Conservation (phyloP, 306 rosid genomes). For the Sicyos baderoa region DNA sequence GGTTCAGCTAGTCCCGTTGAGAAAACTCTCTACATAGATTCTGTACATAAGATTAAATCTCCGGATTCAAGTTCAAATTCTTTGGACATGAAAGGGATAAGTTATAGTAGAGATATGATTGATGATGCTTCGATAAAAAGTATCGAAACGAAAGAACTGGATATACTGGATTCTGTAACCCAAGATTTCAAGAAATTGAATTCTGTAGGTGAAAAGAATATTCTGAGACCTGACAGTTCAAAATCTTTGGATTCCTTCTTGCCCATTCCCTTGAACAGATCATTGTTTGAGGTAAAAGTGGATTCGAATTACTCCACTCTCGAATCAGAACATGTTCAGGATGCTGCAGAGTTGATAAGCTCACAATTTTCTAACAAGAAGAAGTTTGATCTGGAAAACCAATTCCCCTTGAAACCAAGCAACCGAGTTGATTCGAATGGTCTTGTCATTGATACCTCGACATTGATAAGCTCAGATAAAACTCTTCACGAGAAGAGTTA, state of each 20-base stretch:
- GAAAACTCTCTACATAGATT: conserved; percentile 74
- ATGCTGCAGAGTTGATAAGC: conserved; percentile 20
- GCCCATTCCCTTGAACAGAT: conserved; percentile 24
- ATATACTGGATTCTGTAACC: conserved; percentile 29
- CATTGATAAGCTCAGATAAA: conserved; percentile 21
- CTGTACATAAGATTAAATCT: conserved; percentile 37
- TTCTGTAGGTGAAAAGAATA: conserved; percentile 27
- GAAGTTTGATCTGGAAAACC: conserved; percentile 32
- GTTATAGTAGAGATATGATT: conserved; percentile 23
- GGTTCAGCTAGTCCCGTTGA: conserved; percentile 47
- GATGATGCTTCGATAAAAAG: conserved; percentile 30
- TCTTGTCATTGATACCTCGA: conserved; percentile 18
- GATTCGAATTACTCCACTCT: conserved; percentile 24
- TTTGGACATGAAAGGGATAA: conserved; percentile 30
- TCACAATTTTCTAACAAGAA: conserved; percentile 22
- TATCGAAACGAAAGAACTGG: conserved; percentile 22
- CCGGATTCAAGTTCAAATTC: conserved; percentile 34
- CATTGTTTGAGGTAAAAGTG: conserved; percentile 23
- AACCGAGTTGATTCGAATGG: conserved; percentile 14
- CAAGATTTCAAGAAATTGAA: conserved; percentile 31
- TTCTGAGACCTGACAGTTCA: conserved; percentile 25
- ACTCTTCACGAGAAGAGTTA: neutral
- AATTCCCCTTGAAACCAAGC: conserved; percentile 17
- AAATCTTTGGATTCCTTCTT: conserved; percentile 11
- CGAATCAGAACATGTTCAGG: conserved; percentile 22